A percentile compares a stretch with the other conserved stretches of the same genome.
phyloP scores from a whole-genome alignment of 805 yeast species.

The Vanderwaltozyma tropicalis region DNA sequence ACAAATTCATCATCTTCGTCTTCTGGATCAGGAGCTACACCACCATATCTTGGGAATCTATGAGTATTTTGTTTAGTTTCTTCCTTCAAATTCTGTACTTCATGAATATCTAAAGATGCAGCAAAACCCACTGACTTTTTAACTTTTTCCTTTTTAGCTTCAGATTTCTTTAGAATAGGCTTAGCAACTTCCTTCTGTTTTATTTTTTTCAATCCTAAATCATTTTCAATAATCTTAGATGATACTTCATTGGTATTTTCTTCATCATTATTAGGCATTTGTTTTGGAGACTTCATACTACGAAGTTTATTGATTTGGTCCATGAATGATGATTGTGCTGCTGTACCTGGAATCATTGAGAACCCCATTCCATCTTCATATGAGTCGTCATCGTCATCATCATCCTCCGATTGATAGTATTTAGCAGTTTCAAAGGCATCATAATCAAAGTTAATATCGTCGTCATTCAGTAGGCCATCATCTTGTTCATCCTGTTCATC shows the following conservation, averaged over 20 bases:
- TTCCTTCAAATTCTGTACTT: constrained; percentile 25
- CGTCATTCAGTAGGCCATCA: constrained; percentile 14
- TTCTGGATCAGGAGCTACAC: constrained; percentile 2
- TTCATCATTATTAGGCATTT: not conserved
- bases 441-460: constrained; percentile 17
- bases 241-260: not conserved
- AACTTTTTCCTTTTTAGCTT: constrained; percentile 4
- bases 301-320: constrained; percentile 20
- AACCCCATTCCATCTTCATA: constrained; percentile 5
- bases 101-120: constrained; percentile 22
- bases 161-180: constrained; percentile 9
- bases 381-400: constrained; percentile 14
- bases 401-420: constrained; percentile 6
- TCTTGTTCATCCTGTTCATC: constrained; percentile 24
- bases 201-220: too few species aligned
- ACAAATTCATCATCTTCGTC: constrained; percentile 2
- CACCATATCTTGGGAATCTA: constrained; percentile 6
- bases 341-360: constrained; percentile 17
- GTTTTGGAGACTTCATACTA: not conserved
- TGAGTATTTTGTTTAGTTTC: constrained; percentile 26
- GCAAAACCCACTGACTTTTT: constrained; percentile 28
- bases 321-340: constrained; percentile 20
- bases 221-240: too few species aligned
- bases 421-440: constrained; percentile 9
- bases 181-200: not conserved